Evolutionary conservation across 2,329 filamentous ascomycete genomes (phyloP).

Genomic region (Neonectria faginata): DNA sequence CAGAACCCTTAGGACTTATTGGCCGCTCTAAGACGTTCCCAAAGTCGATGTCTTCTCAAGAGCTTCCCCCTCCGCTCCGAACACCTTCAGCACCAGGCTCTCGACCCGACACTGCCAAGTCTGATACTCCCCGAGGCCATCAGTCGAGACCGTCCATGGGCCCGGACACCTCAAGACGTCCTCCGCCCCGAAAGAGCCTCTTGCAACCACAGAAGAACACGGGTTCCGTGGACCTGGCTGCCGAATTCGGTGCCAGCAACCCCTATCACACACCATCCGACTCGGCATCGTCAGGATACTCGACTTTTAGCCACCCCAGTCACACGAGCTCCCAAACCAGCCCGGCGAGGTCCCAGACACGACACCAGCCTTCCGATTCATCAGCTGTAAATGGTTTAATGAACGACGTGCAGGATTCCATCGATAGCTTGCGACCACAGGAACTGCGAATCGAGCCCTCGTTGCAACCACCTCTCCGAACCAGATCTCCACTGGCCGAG

Average conservation of each 20-base stretch:
- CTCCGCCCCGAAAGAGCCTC: slow-evolving; percentile 64
- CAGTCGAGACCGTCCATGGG: slow-evolving; percentile 58
- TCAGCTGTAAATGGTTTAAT: slow-evolving; percentile 65
- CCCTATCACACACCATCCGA: slow-evolving; percentile 73
- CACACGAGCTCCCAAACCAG: slow-evolving; percentile 71
- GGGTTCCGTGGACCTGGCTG: slow-evolving; percentile 65
- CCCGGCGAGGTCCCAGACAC: slow-evolving; percentile 48
- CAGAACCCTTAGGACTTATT: slow-evolving; percentile 52
- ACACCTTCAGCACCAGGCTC: slow-evolving; percentile 62
- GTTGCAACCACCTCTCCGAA: slow-evolving; percentile 42
- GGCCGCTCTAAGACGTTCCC: slow-evolving; percentile 67
- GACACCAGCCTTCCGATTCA: slow-evolving; percentile 56
- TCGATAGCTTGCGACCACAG: slow-evolving; percentile 51
- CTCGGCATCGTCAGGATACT: slow-evolving; percentile 74
- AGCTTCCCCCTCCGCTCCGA: slow-evolving; percentile 54
- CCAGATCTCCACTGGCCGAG: slow-evolving; percentile 43
- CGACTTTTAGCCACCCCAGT: slow-evolving; percentile 68
- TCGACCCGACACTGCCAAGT: slow-evolving; percentile 54
- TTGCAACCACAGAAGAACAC: slow-evolving; percentile 56
- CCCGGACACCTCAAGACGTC: slow-evolving; percentile 63
- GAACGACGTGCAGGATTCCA: slow-evolving; percentile 66
- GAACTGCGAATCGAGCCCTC: slow-evolving; percentile 52
- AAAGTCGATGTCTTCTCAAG: slow-evolving; percentile 48
- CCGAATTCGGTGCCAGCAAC: slow-evolving; percentile 71
- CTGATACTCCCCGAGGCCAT: slow-evolving; percentile 42